These are phyloP conservation scores for Pleurotus eryngii DNA, from an alignment of 768 basidiomycete genomes.

Conservation along the genomic window DNA sequence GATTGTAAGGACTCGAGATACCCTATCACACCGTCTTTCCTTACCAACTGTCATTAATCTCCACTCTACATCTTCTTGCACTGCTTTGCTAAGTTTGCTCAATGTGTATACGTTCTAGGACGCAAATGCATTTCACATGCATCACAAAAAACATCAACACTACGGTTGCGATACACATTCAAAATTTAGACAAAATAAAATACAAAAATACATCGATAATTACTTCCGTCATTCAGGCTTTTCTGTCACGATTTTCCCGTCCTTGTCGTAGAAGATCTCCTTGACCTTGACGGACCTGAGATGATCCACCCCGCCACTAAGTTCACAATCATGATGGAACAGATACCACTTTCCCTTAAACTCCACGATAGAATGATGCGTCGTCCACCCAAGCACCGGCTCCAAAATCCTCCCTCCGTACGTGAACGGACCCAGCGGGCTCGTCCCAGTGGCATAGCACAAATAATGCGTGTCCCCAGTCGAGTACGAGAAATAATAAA, in stretches of 20 bases:
- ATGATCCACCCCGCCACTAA: constrained; percentile 17
- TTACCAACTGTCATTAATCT: no score
- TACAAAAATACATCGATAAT: no score
- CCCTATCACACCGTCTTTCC: no score
- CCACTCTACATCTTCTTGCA: no score
- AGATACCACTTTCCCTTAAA: constrained; percentile 15
- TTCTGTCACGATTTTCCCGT: constrained; percentile 7
- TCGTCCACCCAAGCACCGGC: constrained; percentile 20
- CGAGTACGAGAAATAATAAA: constrained; percentile 20
- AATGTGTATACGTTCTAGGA: no score
- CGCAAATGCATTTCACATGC: no score
- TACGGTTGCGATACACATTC: no score
- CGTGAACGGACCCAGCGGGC: constrained; percentile 18
- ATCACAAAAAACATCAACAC: no score
- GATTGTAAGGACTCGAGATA: no score
- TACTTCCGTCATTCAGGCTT: neutral
- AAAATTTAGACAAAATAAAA: no score
- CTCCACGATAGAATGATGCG: constrained; percentile 20
- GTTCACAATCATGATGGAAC: constrained; percentile 19
- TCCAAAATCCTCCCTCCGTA: constrained; percentile 19
- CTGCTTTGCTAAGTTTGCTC: no score
- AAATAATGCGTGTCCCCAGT: constrained; percentile 21
- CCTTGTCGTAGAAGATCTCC: constrained; percentile 17
- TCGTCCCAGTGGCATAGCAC: constrained; percentile 16
- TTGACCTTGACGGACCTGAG: constrained; percentile 17